Percentiles rank a stretch among this genome's conserved stretches.
phyloP scores from a whole-genome alignment of 2,329 filamentous ascomycete genomes.

The Claviceps cyperi region DNA sequence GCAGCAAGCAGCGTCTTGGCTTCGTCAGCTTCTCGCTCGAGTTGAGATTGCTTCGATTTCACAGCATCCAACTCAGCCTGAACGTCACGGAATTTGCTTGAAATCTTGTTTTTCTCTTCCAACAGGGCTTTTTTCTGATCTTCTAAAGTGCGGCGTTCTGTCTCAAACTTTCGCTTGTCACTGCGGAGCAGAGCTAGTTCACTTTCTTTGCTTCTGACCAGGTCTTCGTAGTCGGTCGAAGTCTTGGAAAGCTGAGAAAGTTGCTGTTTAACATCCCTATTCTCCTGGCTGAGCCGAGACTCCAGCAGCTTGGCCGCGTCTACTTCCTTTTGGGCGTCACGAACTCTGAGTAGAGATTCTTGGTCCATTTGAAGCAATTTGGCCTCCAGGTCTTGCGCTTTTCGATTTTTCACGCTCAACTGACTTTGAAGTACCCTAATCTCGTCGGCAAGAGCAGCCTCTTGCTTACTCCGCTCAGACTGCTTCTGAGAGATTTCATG shows the following conservation, averaged over 20 bases:
- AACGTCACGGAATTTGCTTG: conserved; percentile 62
- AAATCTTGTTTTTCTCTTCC: conserved; percentile 65
- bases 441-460: conserved; percentile 66
- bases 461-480: conserved; percentile 59
- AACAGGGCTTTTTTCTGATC: conserved; percentile 59
- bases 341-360: conserved; percentile 75
- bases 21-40: conserved; percentile 80
- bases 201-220: conserved; percentile 86
- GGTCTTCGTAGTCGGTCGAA: conserved; percentile 87
- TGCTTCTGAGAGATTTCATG: conserved; percentile 55
- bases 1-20: conserved; percentile 76
- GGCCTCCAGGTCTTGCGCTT: conserved; percentile 71
- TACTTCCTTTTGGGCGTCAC: conserved; percentile 64
- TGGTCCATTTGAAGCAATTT: conserved; percentile 77
- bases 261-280: conserved; percentile 68
- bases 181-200: conserved; percentile 73
- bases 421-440: conserved; percentile 88
- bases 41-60: conserved; percentile 66
- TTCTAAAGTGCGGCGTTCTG: conserved; percentile 65
- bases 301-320: conserved; percentile 59
- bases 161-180: conserved; percentile 71
- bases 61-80: conserved; percentile 81
- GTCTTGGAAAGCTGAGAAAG: conserved; percentile 78
- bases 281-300: conserved; percentile 64
- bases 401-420: conserved; percentile 74